Evolutionary conservation across 495 filamentous ascomycete genomes (phyloP).

Genomic region (Daldinia vernicosa): DNA sequence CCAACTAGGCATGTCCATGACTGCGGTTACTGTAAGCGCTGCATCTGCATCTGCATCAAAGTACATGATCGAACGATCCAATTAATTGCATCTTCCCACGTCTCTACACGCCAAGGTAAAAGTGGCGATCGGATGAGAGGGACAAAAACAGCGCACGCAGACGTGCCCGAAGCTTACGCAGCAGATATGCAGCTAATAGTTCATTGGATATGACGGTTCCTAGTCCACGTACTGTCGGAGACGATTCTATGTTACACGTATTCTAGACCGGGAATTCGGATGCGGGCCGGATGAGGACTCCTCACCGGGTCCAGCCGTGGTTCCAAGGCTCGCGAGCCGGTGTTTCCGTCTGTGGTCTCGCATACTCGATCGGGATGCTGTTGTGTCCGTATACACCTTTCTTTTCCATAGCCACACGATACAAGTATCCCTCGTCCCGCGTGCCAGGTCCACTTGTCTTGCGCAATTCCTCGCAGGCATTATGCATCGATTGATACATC

Average conservation of each 20-base stretch:
- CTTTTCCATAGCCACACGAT: conserved; percentile 86
- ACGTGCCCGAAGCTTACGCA: not conserved
- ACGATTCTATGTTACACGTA: conserved; percentile 9
- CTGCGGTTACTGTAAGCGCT: not conserved
- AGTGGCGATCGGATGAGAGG: not conserved
- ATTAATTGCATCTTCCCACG: conserved; percentile 17
- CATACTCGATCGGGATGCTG: conserved; percentile 87
- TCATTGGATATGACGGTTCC: conserved; percentile 5
- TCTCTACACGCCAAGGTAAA: conserved; percentile 13
- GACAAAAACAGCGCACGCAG: not conserved
- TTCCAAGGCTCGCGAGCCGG: conserved; percentile 80
- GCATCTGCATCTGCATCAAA: not conserved
- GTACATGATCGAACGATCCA: conserved; percentile 23
- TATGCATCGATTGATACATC: conserved; percentile 78
- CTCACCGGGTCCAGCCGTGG: conserved; percentile 66
- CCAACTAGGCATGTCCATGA: conserved; percentile 14
- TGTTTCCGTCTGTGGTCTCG: conserved; percentile 80
- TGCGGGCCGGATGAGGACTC: not conserved
- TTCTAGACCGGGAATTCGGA: not conserved
- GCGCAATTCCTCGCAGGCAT: conserved; percentile 83
- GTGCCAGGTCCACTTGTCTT: conserved; percentile 66
- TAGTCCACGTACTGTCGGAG: not conserved
- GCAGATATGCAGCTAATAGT: not conserved
- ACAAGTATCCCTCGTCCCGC: conserved; percentile 78
- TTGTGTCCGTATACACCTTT: conserved; percentile 72